Evolutionary conservation across 768 basidiomycete genomes (phyloP), one percentile per base, ranked within the genome.

Genomic region (Sporobolomyces pararoseus): DNA sequence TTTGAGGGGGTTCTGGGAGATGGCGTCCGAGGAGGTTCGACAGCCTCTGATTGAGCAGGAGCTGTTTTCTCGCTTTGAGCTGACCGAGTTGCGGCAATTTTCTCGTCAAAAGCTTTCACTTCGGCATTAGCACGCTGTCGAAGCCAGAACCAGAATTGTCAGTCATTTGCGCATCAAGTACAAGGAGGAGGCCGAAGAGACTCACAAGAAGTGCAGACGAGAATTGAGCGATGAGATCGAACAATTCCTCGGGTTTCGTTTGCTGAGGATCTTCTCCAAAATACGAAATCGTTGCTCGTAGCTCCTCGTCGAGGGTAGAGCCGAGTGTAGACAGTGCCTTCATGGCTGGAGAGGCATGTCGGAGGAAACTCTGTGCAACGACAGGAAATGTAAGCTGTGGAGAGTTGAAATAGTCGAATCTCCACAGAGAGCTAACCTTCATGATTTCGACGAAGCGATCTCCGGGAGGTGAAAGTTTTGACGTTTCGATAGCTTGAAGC

Each of bases 161-260:
- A 19, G 17, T n/a, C 16, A 23, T n/a, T n/a, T n/a, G n/a, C n/a
- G n/a, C 7, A 27, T 2, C 44, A n/a, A 49, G 59, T 1, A 4
- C 46, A 2, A 7, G 25, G 14, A 9, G 19, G 6, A 6, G 23
- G 23, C 16, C 21, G 52, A 23, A 63, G 42, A 7, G 14, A 76
- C 81, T 61, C 70, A 87, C 88, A 84, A 87, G 86, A 25, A 93
- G 81, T 1, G 85, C 85, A 0, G 85, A 85, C 0, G 87, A 88
- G 79, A 92, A 91, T 0, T 86, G 84, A n/a, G 85, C 82, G 53
- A 92, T 83, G 63, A 87, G 79, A 0, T 83, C 84, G 75, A 96
- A 94, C 77, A 96, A 86, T 70, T 89, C 88, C 77, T 94, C 93
- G 0, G 89, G 85, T 75, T 88, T 90, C 4, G 84, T 83, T 1